phyloP scores from a whole-genome alignment of 345 rosid genomes.

The Camelina hispida region DNA sequence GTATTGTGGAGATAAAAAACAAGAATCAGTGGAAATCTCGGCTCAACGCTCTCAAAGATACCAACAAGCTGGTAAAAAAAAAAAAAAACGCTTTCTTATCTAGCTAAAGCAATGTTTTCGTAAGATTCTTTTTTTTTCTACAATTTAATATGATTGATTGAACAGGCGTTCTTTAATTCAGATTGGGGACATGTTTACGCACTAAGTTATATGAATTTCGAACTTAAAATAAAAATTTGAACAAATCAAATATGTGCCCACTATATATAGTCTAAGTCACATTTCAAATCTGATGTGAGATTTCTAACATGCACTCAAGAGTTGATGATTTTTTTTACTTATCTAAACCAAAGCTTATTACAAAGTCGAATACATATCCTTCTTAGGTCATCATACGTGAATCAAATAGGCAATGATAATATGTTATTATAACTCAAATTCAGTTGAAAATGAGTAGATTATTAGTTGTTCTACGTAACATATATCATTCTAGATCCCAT shows the following conservation, averaged over 20 bases:
- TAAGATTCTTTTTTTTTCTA: background rate
- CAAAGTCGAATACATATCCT: background rate
- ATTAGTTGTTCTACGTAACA: background rate
- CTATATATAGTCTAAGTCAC: background rate
- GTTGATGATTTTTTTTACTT: background rate
- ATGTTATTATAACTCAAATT: background rate
- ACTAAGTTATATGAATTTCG: background rate
- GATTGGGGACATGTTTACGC: background rate
- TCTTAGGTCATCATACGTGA: background rate
- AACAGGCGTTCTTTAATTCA: background rate
- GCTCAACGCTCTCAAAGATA: conserved; percentile 58
- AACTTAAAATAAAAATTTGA: background rate
- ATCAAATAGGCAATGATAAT: background rate
- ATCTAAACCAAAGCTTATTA: background rate
- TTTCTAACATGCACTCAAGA: background rate
- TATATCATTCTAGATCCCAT: background rate
- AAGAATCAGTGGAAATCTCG: conserved; percentile 61
- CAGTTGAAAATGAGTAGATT: background rate
- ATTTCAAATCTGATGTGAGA: background rate
- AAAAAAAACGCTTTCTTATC: background rate
- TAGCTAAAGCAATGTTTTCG: background rate
- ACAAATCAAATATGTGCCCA: background rate
- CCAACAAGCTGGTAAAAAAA: conserved; percentile 62
- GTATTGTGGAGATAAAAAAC: conserved; percentile 56
- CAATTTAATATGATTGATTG: background rate